Percentiles rank a stretch among this genome's conserved stretches.
Evolutionary conservation across 768 basidiomycete genomes (phyloP).

Genomic region (Collybia sordida): DNA sequence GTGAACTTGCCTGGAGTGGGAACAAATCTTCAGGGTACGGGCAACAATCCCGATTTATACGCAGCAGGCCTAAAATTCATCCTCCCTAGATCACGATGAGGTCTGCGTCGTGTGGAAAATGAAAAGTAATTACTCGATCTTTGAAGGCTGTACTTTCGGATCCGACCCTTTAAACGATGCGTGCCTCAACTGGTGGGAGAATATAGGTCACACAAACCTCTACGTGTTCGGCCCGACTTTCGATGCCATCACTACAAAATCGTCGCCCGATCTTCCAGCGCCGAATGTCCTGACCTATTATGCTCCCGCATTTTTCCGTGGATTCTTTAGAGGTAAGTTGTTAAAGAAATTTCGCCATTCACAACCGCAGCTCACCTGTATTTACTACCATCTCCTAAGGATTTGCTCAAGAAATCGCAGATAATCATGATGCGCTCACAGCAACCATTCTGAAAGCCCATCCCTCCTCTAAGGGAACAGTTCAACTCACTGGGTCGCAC

Average conservation of each 20-base stretch:
- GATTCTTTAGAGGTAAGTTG: slow-evolving; percentile 23
- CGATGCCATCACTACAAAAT: slow-evolving; percentile 20
- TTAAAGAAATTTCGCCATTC: not conserved
- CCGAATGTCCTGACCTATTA: slow-evolving; percentile 28
- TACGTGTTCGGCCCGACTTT: slow-evolving; percentile 25
- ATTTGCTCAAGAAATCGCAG: slow-evolving; percentile 18
- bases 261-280: slow-evolving; percentile 16
- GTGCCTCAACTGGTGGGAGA: slow-evolving; percentile 25
- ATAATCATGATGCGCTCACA: slow-evolving; percentile 19
- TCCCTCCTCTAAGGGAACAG: slow-evolving; percentile 27
- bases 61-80: not conserved
- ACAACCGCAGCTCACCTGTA: not conserved
- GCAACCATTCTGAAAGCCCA: slow-evolving; percentile 26
- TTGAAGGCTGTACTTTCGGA: slow-evolving; percentile 23
- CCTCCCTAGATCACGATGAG: slow-evolving; percentile 28
- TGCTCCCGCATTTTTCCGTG: slow-evolving; percentile 22
- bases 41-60: not conserved
- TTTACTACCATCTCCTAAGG: slow-evolving; percentile 15
- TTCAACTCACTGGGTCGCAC: slow-evolving; percentile 27
- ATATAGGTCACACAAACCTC: slow-evolving; percentile 18
- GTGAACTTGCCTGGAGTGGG: slow-evolving; percentile 36
- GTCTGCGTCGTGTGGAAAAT: slow-evolving; percentile 26
- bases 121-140: slow-evolving; percentile 25
- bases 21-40: slow-evolving; percentile 31
- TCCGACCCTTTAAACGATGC: slow-evolving; percentile 25